Conservation (phyloP, 495 filamentous ascomycete genomes). For the Aspergillus saccharolyticus region DNA sequence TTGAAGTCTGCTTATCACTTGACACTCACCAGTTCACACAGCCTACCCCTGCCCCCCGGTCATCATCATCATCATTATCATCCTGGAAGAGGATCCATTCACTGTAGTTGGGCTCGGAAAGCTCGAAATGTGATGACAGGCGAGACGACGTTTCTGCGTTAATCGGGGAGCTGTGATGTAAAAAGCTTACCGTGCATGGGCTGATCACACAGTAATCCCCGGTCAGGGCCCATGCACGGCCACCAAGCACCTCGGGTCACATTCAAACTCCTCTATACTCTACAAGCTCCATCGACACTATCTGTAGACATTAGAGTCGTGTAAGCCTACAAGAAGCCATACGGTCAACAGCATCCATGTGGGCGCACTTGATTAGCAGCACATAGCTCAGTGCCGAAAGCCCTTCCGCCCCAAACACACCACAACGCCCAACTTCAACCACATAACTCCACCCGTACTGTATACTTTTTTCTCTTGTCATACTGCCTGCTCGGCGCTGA, state of each 20-base stretch:
- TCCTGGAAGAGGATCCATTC: background rate
- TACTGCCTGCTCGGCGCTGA: no score
- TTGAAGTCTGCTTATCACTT: background rate
- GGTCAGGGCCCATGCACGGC: no score
- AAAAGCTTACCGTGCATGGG: no score
- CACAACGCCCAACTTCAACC: background rate
- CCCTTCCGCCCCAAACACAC: background rate
- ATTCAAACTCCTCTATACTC: no score
- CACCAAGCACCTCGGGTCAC: no score
- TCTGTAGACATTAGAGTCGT: background rate
- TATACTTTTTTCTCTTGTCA: background rate
- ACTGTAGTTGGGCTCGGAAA: background rate
- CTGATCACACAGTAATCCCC: no score
- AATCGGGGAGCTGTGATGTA: no score
- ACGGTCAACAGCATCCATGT: background rate
- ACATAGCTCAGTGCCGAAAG: background rate
- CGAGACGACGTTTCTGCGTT: no score
- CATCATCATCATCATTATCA: background rate
- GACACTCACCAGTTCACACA: no score
- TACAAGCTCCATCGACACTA: no score
- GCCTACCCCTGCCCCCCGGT: no score
- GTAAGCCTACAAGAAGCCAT: background rate
- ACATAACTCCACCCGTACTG: background rate
- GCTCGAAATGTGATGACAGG: no score
- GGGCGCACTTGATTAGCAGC: background rate